These are phyloP conservation scores for Septoria linicola DNA, from an alignment of 2,329 filamentous ascomycete species.

Conservation along the genomic window DNA sequence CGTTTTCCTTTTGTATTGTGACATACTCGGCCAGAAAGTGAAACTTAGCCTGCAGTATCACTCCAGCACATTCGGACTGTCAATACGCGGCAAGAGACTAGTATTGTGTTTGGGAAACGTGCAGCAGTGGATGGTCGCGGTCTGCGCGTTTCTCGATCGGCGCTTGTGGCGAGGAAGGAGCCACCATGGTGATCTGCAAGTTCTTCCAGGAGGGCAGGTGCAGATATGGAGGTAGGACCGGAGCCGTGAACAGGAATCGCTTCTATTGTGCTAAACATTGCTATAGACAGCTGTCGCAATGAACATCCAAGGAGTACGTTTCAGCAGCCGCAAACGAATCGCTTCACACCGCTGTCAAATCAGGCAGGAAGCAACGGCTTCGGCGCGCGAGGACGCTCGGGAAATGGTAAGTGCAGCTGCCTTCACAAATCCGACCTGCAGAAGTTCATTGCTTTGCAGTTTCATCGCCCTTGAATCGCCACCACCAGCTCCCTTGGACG, in stretches of 20 bases:
- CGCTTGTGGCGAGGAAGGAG: neutral
- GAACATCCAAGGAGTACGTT: constrained; percentile 5
- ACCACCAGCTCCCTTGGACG: too few species aligned
- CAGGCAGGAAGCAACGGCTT: constrained; percentile 8
- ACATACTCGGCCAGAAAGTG: neutral
- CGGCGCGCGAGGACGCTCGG: constrained; percentile 1
- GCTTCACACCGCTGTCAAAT: constrained; percentile 9
- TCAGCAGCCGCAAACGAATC: constrained; percentile 10
- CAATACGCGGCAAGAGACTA: too few species aligned
- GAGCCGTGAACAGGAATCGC: too few species aligned
- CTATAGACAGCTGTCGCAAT: constrained; percentile 2
- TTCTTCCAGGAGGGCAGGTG: constrained; percentile 67
- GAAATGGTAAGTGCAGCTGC: constrained; percentile 4
- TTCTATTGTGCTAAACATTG: neutral
- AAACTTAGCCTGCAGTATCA: too few species aligned
- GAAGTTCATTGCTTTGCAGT: neutral
- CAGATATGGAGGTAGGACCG: constrained; percentile 63
- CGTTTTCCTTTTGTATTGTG: neutral
- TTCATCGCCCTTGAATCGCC: neutral
- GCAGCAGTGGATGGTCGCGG: too few species aligned
- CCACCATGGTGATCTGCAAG: constrained; percentile 51
- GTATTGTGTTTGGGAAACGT: too few species aligned
- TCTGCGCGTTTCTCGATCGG: too few species aligned
- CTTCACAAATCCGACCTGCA: neutral
- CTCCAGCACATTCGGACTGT: too few species aligned